Conservation (phyloP, 805 yeast species). For the Kuraishia capsulata region DNA sequence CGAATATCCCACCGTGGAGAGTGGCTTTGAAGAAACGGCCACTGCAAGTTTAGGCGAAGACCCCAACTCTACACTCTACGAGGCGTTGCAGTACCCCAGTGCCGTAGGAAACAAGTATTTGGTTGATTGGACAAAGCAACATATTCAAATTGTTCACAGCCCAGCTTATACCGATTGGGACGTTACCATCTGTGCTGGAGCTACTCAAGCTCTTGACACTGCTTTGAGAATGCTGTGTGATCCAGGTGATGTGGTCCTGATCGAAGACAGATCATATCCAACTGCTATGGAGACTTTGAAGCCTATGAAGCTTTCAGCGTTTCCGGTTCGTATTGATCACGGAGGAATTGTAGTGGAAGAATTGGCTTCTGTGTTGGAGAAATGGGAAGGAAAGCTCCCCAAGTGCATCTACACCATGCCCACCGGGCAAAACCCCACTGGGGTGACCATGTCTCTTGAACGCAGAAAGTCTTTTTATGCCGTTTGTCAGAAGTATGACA, state of each 20-base stretch:
- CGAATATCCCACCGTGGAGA: conserved; percentile 28
- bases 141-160: conserved; percentile 31
- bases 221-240: conserved; percentile 66
- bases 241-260: conserved; percentile 75
- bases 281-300: conserved; percentile 77
- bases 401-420: conserved; percentile 60
- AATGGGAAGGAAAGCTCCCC: conserved; percentile 63
- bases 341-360: conserved; percentile 45
- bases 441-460: conserved; percentile 49
- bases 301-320: conserved; percentile 58
- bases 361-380: conserved; percentile 48
- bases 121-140: conserved; percentile 29
- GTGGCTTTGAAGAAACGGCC: conserved; percentile 31
- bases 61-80: conserved; percentile 23
- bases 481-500: conserved; percentile 56
- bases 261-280: conserved; percentile 76
- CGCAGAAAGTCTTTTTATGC: conserved; percentile 51
- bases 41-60: conserved; percentile 19
- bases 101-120: conserved; percentile 39
- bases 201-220: conserved; percentile 87
- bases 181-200: conserved; percentile 64
- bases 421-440: conserved; percentile 84
- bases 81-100: conserved; percentile 42
- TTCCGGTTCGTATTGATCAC: conserved; percentile 73
- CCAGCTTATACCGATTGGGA: conserved; percentile 59